Evolutionary conservation across 176 grass and related monocot species (phyloP), one percentile per base, ranked within the genome.

Genomic region (Themeda triandra): DNA sequence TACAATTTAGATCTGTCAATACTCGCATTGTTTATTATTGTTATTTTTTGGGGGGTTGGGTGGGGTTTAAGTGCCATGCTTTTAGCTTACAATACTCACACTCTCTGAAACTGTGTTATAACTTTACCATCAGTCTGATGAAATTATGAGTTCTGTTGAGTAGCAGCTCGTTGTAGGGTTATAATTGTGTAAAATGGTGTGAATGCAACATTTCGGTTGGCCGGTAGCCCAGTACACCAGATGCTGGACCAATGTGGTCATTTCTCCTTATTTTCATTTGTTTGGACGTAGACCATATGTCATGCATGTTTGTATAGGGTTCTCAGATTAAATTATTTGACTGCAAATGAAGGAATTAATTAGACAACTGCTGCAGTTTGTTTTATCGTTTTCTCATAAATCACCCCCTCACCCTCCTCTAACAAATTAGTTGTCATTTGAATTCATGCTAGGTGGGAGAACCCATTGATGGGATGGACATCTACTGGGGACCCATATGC

Each of bases 401-500:
- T 31, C 18, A 73, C 4, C 5, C 37, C 6, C 14, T 7, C 4
- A 0, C 6, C 2, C 13, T 78, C n/a, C 10, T 60, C 41, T 71
- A 13, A 62, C 12, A 76, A 81, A 54, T 33, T 71, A 3, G 19
- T 56, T 77, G 40, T 33, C 42, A 37, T 90, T 71, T 90, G 69
- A 78, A 77, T 83, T 27, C n/a, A 49, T 85, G 67, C 42, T 80
- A 99, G 93, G 86, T 99, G 96, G 96, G 96, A 99, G 78, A 99
- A 99, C 80, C 96, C 96, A 65, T 92, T 99, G 62, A 99, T 99
- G 96, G 96, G 96, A 72, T 99, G 96, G 96, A 96, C 96, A 82
- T 99, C 96, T 35, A 99, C 93, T 79, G 96, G 96, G 21, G 96
- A 99, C 66, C 96, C 96, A 70, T 99, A 99, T 82, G 93, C 93